A percentile compares a stretch with the other conserved stretches of the same genome.
These are phyloP conservation scores for Apophysomyces ossiformis DNA, from an alignment of 371 early-diverging fungal genomes.

Conservation along the genomic window DNA sequence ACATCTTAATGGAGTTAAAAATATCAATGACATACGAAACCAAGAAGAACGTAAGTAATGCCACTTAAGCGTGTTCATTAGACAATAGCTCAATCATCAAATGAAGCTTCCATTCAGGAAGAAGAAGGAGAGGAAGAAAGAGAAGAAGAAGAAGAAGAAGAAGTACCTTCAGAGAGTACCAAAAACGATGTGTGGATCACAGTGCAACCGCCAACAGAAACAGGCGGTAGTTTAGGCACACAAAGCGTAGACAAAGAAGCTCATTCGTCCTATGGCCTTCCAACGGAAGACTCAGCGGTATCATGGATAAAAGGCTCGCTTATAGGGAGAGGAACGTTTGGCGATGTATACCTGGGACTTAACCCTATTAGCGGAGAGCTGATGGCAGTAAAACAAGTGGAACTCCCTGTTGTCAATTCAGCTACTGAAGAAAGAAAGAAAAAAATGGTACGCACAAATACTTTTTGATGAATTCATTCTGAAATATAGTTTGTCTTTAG, in stretches of 20 bases:
- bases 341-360: constrained; percentile 93
- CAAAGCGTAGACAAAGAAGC: neutral
- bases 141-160: constrained; percentile 15
- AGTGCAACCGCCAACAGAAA: constrained; percentile 12
- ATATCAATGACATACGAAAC: neutral
- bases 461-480: neutral
- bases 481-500: constrained; percentile 17
- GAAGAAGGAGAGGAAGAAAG: constrained; percentile 20
- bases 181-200: neutral
- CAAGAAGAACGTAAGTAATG: constrained; percentile 2
- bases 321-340: constrained; percentile 98
- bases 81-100: neutral
- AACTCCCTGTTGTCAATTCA: constrained; percentile 74
- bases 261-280: neutral
- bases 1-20: constrained; percentile 17
- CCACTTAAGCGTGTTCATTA: neutral
- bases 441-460: constrained; percentile 47
- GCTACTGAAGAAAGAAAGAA: constrained; percentile 70
- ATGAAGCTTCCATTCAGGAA: constrained; percentile 9
- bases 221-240: neutral
- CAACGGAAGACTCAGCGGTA: constrained; percentile 21
- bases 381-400: constrained; percentile 99
- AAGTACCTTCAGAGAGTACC: neutral
- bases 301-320: constrained; percentile 88
- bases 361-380: constrained; percentile 84